Base-by-base conservation (phyloP, 2,329 filamentous ascomycete species). In the Mariannaea elegans region DNA sequence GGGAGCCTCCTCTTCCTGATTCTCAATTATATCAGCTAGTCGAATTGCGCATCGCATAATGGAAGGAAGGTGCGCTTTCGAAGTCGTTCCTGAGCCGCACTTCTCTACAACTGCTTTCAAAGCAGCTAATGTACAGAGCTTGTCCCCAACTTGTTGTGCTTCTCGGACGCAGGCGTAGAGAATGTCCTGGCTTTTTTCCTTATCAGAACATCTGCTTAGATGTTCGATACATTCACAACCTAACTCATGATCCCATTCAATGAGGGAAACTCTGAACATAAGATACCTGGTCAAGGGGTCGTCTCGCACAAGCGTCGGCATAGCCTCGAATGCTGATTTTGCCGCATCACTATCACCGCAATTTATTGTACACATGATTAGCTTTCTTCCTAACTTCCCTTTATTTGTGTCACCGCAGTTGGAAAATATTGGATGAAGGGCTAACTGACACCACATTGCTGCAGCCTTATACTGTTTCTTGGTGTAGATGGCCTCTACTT, bases 131-230 rank as follows among this genome's bases (percentile, higher is more conserved):
- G 88, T 85, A 63, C 89, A 86, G 0, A 78, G 63, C 49, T 84
- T 87, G 61, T 92, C 85, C 0, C 87, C 86, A 1, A 80, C 78
- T 62, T 87, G 81, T 48, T 93, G 88, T 3, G 92, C 90, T 73
- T 96, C 92, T 24, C 92, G 78, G 19, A 92, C 86, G 67, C 93
- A 97, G 1, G 92, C 91, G 64, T 94, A 93, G 1, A 97, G 80
- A 41, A 93, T 85, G 13, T 87, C 86, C 18, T 81, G 79, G 2
- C 63, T 66, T 27, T 68, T 56, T 31, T 88, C 84, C 19, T 83
- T 81, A 1, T 78, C 72, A 0, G 81, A 79, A 7, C 79, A 72
- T n/a, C 80, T 80, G 55, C 82, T 83, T 23, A 97, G 77, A 2
- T 77, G 73, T 23, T 86, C 78, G 2, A 97, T 82, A 69, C 89